phyloP scores from a whole-genome alignment of 345 rosid genomes.

The Sonneratia caseolaris region DNA sequence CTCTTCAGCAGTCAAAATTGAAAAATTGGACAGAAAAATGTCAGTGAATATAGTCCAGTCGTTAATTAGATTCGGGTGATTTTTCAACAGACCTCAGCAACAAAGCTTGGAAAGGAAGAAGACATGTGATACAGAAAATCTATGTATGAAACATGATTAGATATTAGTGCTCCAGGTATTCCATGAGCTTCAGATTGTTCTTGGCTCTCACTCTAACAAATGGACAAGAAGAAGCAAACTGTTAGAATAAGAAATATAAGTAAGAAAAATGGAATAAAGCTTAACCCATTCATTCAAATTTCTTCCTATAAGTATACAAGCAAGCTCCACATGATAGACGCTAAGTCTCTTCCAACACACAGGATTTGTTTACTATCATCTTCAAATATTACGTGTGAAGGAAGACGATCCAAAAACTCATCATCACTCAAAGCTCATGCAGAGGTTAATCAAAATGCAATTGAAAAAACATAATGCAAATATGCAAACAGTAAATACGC shows the following conservation, averaged over 20 bases:
- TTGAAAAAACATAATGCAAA: background rate
- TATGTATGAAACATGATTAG: constrained; percentile 77
- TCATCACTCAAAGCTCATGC: background rate
- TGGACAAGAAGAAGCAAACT: background rate
- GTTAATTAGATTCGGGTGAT: background rate
- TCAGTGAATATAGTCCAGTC: constrained; percentile 6
- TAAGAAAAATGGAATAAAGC: background rate
- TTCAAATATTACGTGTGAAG: background rate
- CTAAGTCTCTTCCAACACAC: background rate
- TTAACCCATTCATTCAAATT: background rate
- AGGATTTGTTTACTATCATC: background rate
- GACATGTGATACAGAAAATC: constrained; percentile 94
- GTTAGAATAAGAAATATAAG: background rate
- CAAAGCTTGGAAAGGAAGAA: constrained; percentile 85
- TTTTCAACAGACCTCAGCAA: constrained; percentile 63
- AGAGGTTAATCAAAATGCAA: background rate
- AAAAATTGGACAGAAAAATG: background rate
- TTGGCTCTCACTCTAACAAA: constrained; percentile 28
- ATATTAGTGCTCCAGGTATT: constrained; percentile 72
- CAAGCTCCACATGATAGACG: background rate
- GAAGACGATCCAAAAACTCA: background rate
- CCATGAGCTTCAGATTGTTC: constrained; percentile 36
- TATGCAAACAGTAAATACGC: no score
- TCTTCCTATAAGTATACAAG: background rate
- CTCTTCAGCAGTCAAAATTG: constrained; percentile 43